Evolutionary conservation across 2,329 filamentous ascomycete species (phyloP), one percentile per base, ranked within the genome.

Genomic region (Amesomyces nigricolor): DNA sequence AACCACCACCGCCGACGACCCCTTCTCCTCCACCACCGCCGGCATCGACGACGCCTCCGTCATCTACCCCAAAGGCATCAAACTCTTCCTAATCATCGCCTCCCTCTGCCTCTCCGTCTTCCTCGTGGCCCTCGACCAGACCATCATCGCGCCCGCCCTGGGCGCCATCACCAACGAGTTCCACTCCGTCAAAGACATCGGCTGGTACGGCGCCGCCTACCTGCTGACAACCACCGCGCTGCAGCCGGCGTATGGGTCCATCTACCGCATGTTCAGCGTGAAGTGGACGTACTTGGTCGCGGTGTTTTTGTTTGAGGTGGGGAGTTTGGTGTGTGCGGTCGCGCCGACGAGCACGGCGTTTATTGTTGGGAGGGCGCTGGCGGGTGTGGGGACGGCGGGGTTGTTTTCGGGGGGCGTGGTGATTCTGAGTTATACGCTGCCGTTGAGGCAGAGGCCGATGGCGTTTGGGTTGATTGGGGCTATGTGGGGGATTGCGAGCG

Each of bases 391-490:
- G 35, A 75, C 74, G 10, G 77, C 75, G 6, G 78, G 78, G 22
- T 64, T 81, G 50, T 76, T 79, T 52, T 76, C 75, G 1, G 78
- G 78, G 16, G 72, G 73, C 42, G 73, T 78, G 19, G 73, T 78
- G 40, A 76, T 79, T 47, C 66, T 79, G 53, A 69, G 70, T 10
- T 71, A 74, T 40, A 72, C 73, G 5, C 76, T 83, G 47, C 80
- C 81, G 4, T 72, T 83, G 8, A 67, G 74, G 7, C 78, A 80
- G 62, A 72, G 80, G 32, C 80, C 76, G 7, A 67, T 79, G 30
- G 79, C 77, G 22, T 80, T 80, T 52, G 80, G 79, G 26, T 65
- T 82, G 40, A 72, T 82, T 40, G 77, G 77, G 10, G 77, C 73
- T 48, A 79, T 82, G 71, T 83, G 77, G 67, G 81, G 80, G 14